Evolutionary conservation across 257 asterid genomes (phyloP).

Genomic region (Nicotiana tabacum): DNA sequence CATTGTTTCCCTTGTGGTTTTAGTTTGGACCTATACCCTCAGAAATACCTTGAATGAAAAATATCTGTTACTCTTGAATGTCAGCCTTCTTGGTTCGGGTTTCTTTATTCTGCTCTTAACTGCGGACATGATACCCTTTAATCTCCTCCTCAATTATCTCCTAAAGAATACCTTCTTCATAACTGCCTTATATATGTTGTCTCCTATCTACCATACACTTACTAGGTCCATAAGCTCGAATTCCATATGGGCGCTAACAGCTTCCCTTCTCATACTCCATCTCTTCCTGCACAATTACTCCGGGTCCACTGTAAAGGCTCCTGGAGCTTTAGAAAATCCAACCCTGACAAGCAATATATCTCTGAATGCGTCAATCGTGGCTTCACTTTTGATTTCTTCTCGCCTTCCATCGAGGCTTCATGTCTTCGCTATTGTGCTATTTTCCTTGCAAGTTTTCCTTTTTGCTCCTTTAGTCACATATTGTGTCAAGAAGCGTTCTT

Average conservation of each 20-base stretch:
- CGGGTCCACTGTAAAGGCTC: constrained; percentile 44
- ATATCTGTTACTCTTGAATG: constrained; percentile 55
- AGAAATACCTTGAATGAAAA: constrained; percentile 45
- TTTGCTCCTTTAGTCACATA: constrained; percentile 50
- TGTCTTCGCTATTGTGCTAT: constrained; percentile 71
- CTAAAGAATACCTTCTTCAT: constrained; percentile 68
- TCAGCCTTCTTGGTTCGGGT: constrained; percentile 63
- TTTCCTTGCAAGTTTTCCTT: constrained; percentile 84
- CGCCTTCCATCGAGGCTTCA: constrained; percentile 85
- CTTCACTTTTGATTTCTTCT: constrained; percentile 86
- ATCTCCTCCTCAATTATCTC: constrained; percentile 46
- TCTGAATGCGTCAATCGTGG: constrained; percentile 72
- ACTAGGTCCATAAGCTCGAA: constrained; percentile 87
- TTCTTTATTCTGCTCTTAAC: constrained; percentile 60
- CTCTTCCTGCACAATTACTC: constrained; percentile 43
- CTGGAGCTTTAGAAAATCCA: constrained; percentile 58
- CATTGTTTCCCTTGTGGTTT: constrained; percentile 73
- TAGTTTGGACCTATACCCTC: constrained; percentile 87
- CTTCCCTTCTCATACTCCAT: constrained; percentile 48
- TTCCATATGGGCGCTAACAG: constrained; percentile 87
- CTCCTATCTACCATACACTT: constrained; percentile 80
- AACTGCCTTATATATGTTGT: constrained; percentile 58
- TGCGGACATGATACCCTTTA: constrained; percentile 54
- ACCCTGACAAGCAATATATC: constrained; percentile 40
- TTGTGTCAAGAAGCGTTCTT: constrained; percentile 65